These are phyloP conservation scores for Fomitopsis betulina DNA, from an alignment of 1,284 basidiomycete genomes.

Conservation along the genomic window DNA sequence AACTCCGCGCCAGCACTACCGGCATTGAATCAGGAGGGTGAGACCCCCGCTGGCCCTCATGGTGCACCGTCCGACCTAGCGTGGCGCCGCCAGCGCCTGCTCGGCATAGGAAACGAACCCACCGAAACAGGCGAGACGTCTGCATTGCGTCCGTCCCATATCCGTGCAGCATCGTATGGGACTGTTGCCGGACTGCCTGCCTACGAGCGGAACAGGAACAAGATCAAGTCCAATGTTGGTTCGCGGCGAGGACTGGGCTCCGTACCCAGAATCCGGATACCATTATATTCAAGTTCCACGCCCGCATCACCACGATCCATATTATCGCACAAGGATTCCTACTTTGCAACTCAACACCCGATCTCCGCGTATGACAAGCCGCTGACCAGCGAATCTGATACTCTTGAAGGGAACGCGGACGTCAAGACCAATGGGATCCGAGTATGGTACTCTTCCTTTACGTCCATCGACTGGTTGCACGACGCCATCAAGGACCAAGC, in stretches of 20 bases:
- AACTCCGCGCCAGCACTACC: background rate
- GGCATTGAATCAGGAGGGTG: conserved; percentile 5
- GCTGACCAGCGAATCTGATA: conserved; percentile 27
- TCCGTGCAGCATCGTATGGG: conserved; percentile 39
- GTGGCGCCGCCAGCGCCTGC: conserved; percentile 49
- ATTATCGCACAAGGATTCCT: conserved; percentile 36
- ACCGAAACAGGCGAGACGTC: conserved; percentile 21
- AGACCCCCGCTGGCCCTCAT: conserved; percentile 25
- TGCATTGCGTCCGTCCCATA: conserved; percentile 19
- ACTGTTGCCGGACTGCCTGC: conserved; percentile 30
- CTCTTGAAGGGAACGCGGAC: conserved; percentile 45
- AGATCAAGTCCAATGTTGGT: conserved; percentile 29
- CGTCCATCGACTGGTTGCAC: conserved; percentile 88
- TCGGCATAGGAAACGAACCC: conserved; percentile 37
- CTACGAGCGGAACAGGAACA: conserved; percentile 20
- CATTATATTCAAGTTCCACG: conserved; percentile 30
- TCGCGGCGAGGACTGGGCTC: conserved; percentile 32
- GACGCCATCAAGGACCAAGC: conserved; percentile 89
- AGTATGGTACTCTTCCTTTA: conserved; percentile 89
- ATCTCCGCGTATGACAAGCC: conserved; percentile 73
- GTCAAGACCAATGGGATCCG: conserved; percentile 80
- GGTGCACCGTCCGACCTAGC: conserved; percentile 36
- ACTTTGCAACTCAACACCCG: conserved; percentile 45
- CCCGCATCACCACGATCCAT: conserved; percentile 24
- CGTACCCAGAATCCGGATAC: conserved; percentile 31